A percentile compares a stretch with the other conserved stretches of the same genome.
phyloP scores from a whole-genome alignment of 441 rosid genomes.

The Gossypium gossypioides region DNA sequence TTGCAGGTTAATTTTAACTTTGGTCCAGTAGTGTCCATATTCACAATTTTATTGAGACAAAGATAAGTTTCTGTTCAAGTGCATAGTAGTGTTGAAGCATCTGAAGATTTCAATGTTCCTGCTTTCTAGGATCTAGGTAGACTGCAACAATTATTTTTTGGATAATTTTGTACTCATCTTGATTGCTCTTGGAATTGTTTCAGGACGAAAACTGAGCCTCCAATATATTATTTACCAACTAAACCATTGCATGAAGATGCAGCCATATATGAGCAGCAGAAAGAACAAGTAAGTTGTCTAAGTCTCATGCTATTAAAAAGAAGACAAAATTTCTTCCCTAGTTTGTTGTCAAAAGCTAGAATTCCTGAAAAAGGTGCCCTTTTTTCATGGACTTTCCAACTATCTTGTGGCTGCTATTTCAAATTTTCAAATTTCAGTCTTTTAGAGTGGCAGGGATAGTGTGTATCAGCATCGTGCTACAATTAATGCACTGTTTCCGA shows the following conservation, averaged over 20 bases:
- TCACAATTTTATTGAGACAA: conserved; percentile 73
- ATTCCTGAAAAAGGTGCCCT: background rate
- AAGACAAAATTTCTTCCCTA: background rate
- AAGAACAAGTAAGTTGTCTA: conserved; percentile 47
- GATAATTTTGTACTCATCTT: conserved; percentile 12
- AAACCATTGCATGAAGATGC: conserved; percentile 63
- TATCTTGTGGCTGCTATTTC: background rate
- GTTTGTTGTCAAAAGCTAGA: background rate
- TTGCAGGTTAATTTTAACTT: conserved; percentile 92
- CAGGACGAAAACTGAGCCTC: conserved; percentile 89
- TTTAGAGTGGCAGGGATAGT: conserved; percentile 9
- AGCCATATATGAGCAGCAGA: conserved; percentile 39
- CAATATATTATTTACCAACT: conserved; percentile 55
- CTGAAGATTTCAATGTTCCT: conserved; percentile 25
- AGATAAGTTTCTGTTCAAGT: conserved; percentile 80
- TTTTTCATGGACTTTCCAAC: background rate
- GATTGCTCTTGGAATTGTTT: conserved; percentile 23
- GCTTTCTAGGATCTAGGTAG: conserved; percentile 32
- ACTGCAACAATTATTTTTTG: background rate
- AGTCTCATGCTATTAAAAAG: background rate
- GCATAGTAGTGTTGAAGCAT: conserved; percentile 48
- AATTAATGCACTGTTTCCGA: conserved; percentile 4
- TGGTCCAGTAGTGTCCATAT: conserved; percentile 96
- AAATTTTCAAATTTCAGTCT: background rate
- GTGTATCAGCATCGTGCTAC: background rate